These are phyloP conservation scores for Acacia crassicarpa DNA, from an alignment of 306 rosid genomes.

Conservation along the genomic window DNA sequence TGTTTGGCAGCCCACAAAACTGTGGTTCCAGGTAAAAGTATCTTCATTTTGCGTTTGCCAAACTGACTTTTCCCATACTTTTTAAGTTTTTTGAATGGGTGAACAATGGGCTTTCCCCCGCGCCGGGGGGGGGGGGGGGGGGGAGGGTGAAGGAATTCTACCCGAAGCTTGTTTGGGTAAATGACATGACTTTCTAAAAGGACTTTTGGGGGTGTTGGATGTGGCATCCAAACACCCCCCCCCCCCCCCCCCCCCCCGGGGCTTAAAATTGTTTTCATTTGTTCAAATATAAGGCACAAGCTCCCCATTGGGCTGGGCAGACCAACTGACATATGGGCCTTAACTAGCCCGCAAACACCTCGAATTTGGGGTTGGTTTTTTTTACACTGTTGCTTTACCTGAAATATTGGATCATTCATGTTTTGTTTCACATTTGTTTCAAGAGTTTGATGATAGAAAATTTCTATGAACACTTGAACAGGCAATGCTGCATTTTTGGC, in stretches of 20 bases:
- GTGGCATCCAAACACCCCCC: background rate
- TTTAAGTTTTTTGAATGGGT: background rate
- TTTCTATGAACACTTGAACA: conserved; percentile 46
- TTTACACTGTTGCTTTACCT: conserved; percentile 6
- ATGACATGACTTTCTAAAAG: background rate
- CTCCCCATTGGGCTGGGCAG: background rate
- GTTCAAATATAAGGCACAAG: background rate
- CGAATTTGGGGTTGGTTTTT: background rate
- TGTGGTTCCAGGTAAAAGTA: too few relatives aligned
- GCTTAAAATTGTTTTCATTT: background rate
- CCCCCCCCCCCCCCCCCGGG: too few relatives aligned
- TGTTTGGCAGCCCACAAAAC: too few relatives aligned
- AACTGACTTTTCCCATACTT: background rate
- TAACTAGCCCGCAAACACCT: background rate
- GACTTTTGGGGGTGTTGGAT: background rate
- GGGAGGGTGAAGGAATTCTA: background rate
- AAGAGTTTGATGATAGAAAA: conserved; percentile 7
- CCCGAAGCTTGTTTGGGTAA: background rate
- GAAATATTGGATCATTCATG: conserved; percentile 24
- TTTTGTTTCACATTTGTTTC: conserved; percentile 13
- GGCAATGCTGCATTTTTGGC: conserved; percentile 96
- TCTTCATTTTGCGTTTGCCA: too few relatives aligned
- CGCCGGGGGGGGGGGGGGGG: too few relatives aligned
- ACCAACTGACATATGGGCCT: background rate
- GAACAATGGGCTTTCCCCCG: background rate